A percentile compares a stretch with the other conserved stretches of the same genome.
Conservation (phyloP, 345 rosid species). For the Gossypium stocksii region DNA sequence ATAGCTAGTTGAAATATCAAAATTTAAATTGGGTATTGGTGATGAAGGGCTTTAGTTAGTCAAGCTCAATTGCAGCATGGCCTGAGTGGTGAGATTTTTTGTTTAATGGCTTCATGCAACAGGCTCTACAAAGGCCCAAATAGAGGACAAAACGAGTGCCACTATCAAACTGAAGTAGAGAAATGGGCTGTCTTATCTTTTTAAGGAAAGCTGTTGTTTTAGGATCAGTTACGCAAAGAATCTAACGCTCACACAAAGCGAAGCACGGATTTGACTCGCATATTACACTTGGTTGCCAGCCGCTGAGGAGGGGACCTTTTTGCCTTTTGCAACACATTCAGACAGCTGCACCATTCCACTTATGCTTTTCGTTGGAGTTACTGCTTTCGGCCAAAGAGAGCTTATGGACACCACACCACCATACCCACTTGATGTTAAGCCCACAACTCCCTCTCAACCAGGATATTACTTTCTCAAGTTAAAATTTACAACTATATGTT, state of each 20-base stretch:
- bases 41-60: too few species aligned
- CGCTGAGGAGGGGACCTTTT: slow-evolving; percentile 8
- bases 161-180: background rate
- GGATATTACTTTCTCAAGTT: background rate
- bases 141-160: background rate
- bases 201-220: background rate
- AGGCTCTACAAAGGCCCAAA: background rate
- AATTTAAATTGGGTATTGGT: too few species aligned
- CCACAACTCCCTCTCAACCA: background rate
- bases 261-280: background rate
- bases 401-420: slow-evolving; percentile 22
- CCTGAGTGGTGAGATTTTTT: background rate
- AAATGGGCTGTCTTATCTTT: background rate
- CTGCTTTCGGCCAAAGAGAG: slow-evolving; percentile 9
- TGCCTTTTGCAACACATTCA: background rate
- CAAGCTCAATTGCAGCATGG: background rate
- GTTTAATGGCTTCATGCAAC: background rate
- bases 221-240: slow-evolving; percentile 11
- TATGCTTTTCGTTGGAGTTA: background rate
- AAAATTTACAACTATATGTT: too few species aligned
- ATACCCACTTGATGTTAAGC: background rate
- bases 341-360: background rate
- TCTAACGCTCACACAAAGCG: background rate
- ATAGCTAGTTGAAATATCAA: too few species aligned
- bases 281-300: background rate